These are phyloP conservation scores for Drechslerella stenobrocha DNA, from an alignment of 2,329 filamentous ascomycete genomes.

Conservation along the genomic window DNA sequence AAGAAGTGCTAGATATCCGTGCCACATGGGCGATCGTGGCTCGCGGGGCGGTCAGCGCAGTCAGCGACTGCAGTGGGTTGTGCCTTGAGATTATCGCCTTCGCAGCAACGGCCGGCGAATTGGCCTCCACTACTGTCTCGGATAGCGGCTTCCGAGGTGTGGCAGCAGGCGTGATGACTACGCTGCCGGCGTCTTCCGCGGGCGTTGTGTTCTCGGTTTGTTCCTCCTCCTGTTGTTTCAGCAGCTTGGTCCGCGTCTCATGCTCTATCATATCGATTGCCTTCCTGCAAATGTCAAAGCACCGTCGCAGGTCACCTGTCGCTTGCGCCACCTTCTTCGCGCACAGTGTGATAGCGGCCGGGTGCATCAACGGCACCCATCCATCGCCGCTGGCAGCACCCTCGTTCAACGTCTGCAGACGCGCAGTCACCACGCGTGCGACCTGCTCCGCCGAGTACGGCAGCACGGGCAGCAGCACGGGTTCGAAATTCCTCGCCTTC, in stretches of 20 bases:
- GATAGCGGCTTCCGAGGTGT: conserved; percentile 61
- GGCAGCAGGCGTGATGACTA: conserved; percentile 26
- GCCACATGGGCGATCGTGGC: conserved; percentile 90
- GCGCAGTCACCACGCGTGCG: conserved; percentile 79
- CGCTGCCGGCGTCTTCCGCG: conserved; percentile 53
- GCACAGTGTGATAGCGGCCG: conserved; percentile 88
- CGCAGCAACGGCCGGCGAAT: conserved; percentile 58
- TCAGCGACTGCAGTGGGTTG: conserved; percentile 43
- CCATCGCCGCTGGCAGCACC: conserved; percentile 57
- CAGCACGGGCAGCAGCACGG: conserved; percentile 83
- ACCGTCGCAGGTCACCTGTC: conserved; percentile 90
- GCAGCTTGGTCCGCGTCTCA: conserved; percentile 76
- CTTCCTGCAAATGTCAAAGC: conserved; percentile 88
- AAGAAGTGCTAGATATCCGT: conserved; percentile 83
- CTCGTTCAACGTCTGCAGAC: conserved; percentile 73
- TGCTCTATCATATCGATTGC: conserved; percentile 86
- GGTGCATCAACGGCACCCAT: conserved; percentile 85
- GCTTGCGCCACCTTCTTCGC: conserved; percentile 93
- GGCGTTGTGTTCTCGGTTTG: too few relatives aligned
- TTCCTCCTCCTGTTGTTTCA: conserved; percentile 65
- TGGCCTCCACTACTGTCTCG: conserved; percentile 77
- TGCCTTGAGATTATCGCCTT: conserved; percentile 15
- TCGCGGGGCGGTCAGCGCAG: conserved; percentile 70
- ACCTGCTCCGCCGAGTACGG: conserved; percentile 89
- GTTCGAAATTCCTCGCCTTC: conserved; percentile 89